phyloP scores from a whole-genome alignment of 1,139 yeast species.

The Hansenula sp. region DNA sequence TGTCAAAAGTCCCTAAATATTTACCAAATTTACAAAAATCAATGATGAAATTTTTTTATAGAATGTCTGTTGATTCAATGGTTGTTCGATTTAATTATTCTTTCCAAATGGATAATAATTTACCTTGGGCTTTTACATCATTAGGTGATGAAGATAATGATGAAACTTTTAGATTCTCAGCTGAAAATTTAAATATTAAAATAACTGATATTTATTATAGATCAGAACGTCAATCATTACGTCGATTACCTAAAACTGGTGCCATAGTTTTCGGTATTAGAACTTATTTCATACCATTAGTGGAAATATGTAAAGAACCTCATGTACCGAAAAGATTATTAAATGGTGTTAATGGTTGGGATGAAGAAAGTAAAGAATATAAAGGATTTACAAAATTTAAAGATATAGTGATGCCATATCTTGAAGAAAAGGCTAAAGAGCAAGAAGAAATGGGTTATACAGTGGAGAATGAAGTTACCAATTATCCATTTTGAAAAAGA shows the following conservation, averaged over 20 bases:
- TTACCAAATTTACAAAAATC: conserved; percentile 47
- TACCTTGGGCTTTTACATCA: conserved; percentile 52
- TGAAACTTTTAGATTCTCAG: conserved; percentile 36
- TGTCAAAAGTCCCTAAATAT: conserved; percentile 59
- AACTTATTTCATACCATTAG: conserved; percentile 51
- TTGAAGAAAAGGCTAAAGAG: conserved; percentile 42
- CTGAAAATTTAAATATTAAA: conserved; percentile 42
- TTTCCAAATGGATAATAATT: conserved; percentile 52
- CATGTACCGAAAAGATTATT: conserved; percentile 50
- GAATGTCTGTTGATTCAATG: conserved; percentile 49
- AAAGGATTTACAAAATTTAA: conserved; percentile 50
- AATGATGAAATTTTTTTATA: conserved; percentile 54
- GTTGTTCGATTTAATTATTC: conserved; percentile 56
- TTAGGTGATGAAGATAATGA: conserved; percentile 47
- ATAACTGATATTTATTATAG: conserved; percentile 46
- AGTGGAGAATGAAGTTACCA: neutral
- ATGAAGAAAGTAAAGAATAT: conserved; percentile 48
- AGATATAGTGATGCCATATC: conserved; percentile 47
- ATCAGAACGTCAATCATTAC: conserved; percentile 58
- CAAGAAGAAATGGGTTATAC: conserved; percentile 33
- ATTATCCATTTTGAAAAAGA: neutral
- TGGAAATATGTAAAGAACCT: conserved; percentile 48
- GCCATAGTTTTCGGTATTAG: conserved; percentile 53
- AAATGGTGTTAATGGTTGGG: conserved; percentile 52
- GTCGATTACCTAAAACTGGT: conserved; percentile 56